A percentile compares a stretch with the other conserved stretches of the same genome.
Conservation (phyloP, 208 protist genomes). For the Leishmania major region DNA sequence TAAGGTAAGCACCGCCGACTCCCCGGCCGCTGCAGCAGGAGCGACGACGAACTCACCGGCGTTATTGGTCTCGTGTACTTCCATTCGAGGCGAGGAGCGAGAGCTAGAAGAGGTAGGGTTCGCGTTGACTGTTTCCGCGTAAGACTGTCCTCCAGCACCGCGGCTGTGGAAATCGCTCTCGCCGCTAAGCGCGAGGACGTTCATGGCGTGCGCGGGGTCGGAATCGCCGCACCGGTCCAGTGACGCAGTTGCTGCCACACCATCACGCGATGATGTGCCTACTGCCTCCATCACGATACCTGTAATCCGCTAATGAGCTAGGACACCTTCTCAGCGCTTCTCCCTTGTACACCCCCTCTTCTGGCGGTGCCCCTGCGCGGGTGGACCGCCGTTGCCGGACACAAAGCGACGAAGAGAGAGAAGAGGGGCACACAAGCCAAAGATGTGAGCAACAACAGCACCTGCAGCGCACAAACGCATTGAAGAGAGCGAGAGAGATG, state of each 20-base stretch:
- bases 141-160: neutral
- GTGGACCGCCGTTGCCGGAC: neutral
- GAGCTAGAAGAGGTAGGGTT: neutral
- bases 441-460: neutral
- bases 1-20: neutral
- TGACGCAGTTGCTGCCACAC: neutral
- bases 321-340: neutral
- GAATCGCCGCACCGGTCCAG: neutral
- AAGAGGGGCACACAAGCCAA: neutral
- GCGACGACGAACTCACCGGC: neutral
- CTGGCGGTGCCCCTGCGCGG: neutral
- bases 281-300: neutral
- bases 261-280: neutral
- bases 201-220: neutral
- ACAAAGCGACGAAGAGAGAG: neutral
- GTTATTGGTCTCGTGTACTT: neutral
- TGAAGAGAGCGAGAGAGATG: neutral
- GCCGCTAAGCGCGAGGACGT: neutral
- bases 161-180: neutral
- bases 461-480: neutral
- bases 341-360: neutral
- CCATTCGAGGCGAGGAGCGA: neutral
- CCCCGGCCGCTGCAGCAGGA: neutral
- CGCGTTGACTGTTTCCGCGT: constrained; percentile 10
- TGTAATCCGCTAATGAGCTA: neutral